These are phyloP conservation scores for Penicillium hordei DNA, from an alignment of 2,329 filamentous ascomycete species.

Conservation along the genomic window DNA sequence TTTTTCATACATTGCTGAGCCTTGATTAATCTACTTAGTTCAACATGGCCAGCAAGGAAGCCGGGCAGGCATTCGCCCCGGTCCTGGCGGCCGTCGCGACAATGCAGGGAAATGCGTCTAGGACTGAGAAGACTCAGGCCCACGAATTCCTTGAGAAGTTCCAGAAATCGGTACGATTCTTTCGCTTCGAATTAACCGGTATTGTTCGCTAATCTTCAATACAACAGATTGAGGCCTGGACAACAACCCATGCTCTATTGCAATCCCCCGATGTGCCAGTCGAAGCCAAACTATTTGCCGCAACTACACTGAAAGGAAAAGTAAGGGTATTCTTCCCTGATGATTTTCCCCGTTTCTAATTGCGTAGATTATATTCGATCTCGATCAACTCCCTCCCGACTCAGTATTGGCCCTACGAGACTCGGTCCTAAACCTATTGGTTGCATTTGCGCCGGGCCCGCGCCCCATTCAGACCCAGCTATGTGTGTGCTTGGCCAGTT, in stretches of 20 bases:
- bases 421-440: constrained; percentile 78
- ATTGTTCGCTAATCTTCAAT: constrained; percentile 17
- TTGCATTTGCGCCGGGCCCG: constrained; percentile 76
- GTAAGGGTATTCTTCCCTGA: constrained; percentile 51
- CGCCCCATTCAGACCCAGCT: constrained; percentile 85
- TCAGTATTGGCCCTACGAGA: constrained; percentile 76
- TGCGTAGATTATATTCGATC: constrained; percentile 87
- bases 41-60: constrained; percentile 67
- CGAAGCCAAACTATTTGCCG: constrained; percentile 90
- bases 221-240: constrained; percentile 81
- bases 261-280: constrained; percentile 72
- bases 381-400: constrained; percentile 77
- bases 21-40: constrained; percentile 8
- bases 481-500: constrained; percentile 88
- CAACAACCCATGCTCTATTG: constrained; percentile 79
- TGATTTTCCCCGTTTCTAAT: constrained; percentile 19
- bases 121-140: constrained; percentile 81
- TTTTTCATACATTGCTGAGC: constrained; percentile 13
- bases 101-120: constrained; percentile 81
- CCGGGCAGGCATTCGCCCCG: constrained; percentile 73
- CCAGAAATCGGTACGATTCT: constrained; percentile 83
- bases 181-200: constrained; percentile 14
- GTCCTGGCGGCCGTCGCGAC: constrained; percentile 86
- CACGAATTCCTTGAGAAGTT: constrained; percentile 91
- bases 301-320: constrained; percentile 97